Conservation (phyloP, 1,139 yeast genomes). For the Wickerhamomyces sp. region DNA sequence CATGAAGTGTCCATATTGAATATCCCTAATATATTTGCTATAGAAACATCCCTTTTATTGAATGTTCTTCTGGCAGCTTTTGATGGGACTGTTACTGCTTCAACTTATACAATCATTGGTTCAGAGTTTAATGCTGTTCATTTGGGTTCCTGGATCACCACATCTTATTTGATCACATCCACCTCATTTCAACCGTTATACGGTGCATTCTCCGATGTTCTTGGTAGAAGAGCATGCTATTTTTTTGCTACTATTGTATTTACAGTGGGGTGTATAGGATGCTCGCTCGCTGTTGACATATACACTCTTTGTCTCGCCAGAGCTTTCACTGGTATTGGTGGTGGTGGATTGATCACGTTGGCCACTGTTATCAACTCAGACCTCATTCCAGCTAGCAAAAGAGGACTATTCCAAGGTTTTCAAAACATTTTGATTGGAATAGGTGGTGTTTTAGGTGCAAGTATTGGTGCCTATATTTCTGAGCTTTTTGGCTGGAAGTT, state of each 20-base stretch:
- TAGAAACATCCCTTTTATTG: slow-evolving; percentile 10
- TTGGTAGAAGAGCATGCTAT: slow-evolving; percentile 60
- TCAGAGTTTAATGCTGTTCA: slow-evolving; percentile 49
- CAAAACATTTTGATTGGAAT: slow-evolving; percentile 57
- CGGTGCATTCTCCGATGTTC: slow-evolving; percentile 76
- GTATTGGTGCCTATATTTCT: slow-evolving; percentile 63
- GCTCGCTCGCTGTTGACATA: slow-evolving; percentile 39
- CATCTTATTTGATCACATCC: slow-evolving; percentile 50
- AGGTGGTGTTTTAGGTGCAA: slow-evolving; percentile 64
- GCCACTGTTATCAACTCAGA: slow-evolving; percentile 50
- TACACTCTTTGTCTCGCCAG: slow-evolving; percentile 49
- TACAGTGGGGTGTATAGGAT: slow-evolving; percentile 46
- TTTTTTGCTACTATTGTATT: slow-evolving; percentile 42
- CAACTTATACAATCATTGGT: slow-evolving; percentile 52
- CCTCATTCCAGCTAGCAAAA: slow-evolving; percentile 46
- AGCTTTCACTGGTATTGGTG: slow-evolving; percentile 52
- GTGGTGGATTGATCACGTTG: slow-evolving; percentile 55
- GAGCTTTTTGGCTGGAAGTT: slow-evolving; percentile 70
- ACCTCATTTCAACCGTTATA: slow-evolving; percentile 69
- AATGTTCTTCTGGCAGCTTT: slow-evolving; percentile 47
- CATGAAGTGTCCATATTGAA: slow-evolving; percentile 7
- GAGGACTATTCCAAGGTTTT: slow-evolving; percentile 55
- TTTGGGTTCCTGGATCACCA: slow-evolving; percentile 54
- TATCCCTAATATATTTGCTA: slow-evolving; percentile 10
- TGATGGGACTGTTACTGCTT: slow-evolving; percentile 54